Conservation (phyloP, 352 stramenopile species). For the Aphanomyces invadans region DNA sequence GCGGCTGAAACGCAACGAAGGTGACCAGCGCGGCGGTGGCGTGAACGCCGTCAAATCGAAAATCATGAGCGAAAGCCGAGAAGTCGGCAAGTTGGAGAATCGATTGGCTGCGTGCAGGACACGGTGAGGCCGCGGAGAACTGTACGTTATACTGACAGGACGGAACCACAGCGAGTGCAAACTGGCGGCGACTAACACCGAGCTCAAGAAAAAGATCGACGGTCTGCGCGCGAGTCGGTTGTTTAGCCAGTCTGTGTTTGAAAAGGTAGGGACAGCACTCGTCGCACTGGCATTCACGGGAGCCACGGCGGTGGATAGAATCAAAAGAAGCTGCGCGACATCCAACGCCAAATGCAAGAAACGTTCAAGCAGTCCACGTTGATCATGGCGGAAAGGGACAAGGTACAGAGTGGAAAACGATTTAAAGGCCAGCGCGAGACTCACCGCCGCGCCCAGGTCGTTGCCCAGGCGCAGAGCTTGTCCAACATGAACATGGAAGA, state of each 20-base stretch:
- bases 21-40: slow-evolving; percentile 61
- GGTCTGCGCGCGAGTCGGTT: slow-evolving; percentile 53
- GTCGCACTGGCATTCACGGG: not conserved
- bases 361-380: slow-evolving; percentile 56
- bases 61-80: slow-evolving; percentile 64
- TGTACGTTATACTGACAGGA: not conserved
- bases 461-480: slow-evolving; percentile 57
- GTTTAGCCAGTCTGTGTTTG: slow-evolving; percentile 62
- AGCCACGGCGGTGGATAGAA: slow-evolving; percentile 36
- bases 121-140: slow-evolving; percentile 20
- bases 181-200: slow-evolving; percentile 48
- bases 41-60: slow-evolving; percentile 58
- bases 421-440: too few relatives aligned
- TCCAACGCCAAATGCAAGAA: slow-evolving; percentile 73
- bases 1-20: slow-evolving; percentile 50
- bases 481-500: slow-evolving; percentile 64
- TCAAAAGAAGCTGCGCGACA: slow-evolving; percentile 57
- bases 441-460: too few relatives aligned
- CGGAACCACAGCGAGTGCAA: slow-evolving; percentile 43
- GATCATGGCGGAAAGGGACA: slow-evolving; percentile 62
- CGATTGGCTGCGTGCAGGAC: slow-evolving; percentile 58
- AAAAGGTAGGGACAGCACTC: slow-evolving; percentile 32
- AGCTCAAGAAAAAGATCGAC: slow-evolving; percentile 48
- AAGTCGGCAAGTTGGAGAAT: slow-evolving; percentile 76
- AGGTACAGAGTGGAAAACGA: slow-evolving; percentile 32